These are phyloP conservation scores for Phalaenopsis hybrid DNA, from an alignment of 116 monocot genomes.

Conservation along the genomic window DNA sequence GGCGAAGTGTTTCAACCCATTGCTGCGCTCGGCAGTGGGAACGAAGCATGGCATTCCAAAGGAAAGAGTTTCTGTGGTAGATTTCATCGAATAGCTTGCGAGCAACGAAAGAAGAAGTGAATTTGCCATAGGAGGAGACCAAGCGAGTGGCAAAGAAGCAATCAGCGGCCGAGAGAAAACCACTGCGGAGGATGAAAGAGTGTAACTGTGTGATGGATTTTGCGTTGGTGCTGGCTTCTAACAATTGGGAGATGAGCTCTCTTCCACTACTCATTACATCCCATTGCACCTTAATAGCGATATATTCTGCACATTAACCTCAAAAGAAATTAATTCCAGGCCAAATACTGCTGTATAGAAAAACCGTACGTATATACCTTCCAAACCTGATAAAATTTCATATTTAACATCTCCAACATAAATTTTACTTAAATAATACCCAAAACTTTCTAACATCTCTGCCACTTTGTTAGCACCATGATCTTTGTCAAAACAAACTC, in stretches of 20 bases:
- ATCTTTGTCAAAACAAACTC: too few species aligned
- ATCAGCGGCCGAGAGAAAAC: constrained; percentile 26
- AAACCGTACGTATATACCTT: too few species aligned
- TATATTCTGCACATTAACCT: too few species aligned
- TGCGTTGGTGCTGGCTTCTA: constrained; percentile 17
- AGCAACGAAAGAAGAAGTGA: constrained; percentile 12
- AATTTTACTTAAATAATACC: too few species aligned
- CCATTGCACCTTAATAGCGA: too few species aligned
- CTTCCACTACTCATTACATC: constrained; percentile 23
- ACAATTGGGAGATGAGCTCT: constrained; percentile 11
- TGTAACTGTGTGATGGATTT: constrained; percentile 28
- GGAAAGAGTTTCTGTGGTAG: constrained; percentile 27
- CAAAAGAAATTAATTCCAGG: too few species aligned
- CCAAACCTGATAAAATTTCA: too few species aligned
- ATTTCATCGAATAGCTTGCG: constrained; percentile 53
- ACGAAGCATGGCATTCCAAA: constrained; percentile 47
- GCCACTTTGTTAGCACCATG: too few species aligned
- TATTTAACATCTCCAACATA: too few species aligned
- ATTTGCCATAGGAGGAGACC: constrained; percentile 17
- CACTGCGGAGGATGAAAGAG: constrained; percentile 37
- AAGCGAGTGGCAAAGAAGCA: constrained; percentile 45
- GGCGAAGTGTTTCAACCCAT: constrained; percentile 26
- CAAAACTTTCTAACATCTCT: too few species aligned
- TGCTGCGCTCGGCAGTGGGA: constrained; percentile 31
- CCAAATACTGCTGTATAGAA: too few species aligned